phyloP scores from a whole-genome alignment of 2,329 filamentous ascomycete species.

The Shiraia bambusicola region DNA sequence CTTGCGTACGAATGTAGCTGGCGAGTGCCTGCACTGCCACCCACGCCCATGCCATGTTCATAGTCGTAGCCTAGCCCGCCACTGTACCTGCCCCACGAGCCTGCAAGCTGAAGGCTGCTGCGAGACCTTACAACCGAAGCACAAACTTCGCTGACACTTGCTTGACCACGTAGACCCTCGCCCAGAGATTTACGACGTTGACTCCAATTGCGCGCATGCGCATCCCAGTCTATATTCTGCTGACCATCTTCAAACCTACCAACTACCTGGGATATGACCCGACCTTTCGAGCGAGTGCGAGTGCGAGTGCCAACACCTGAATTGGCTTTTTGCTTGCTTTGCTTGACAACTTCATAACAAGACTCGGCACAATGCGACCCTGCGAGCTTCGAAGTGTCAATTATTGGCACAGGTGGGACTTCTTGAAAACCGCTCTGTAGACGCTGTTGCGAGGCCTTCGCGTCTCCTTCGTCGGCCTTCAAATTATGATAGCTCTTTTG shows the following conservation, averaged over 20 bases:
- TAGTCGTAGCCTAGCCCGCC: constrained; percentile 42
- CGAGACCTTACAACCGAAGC: constrained; percentile 7
- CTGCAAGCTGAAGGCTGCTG: constrained; percentile 8
- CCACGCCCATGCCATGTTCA: constrained; percentile 35
- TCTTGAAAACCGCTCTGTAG: constrained; percentile 20
- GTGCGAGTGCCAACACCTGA: constrained; percentile 11
- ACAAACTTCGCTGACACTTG: constrained; percentile 6
- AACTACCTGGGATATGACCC: constrained; percentile 21
- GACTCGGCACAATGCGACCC: constrained; percentile 8
- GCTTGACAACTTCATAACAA: constrained; percentile 5
- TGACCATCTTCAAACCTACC: constrained; percentile 14
- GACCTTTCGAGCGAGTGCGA: constrained; percentile 18
- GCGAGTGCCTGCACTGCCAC: constrained; percentile 42
- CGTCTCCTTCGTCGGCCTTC: constrained; percentile 28
- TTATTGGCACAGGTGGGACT: constrained; percentile 29
- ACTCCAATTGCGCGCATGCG: constrained; percentile 29
- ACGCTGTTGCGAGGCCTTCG: constrained; percentile 16
- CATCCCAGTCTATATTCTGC: constrained; percentile 26
- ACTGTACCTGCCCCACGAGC: constrained; percentile 36
- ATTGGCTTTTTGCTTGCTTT: constrained; percentile 3
- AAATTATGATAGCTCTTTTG: constrained; percentile 33
- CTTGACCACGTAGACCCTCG: constrained; percentile 23
- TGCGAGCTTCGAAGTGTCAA: constrained; percentile 16
- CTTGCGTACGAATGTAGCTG: constrained; percentile 32
- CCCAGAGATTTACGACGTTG: constrained; percentile 37